Evolutionary conservation across 805 yeast genomes (phyloP).

Genomic region (Suhomyces vadensis): DNA sequence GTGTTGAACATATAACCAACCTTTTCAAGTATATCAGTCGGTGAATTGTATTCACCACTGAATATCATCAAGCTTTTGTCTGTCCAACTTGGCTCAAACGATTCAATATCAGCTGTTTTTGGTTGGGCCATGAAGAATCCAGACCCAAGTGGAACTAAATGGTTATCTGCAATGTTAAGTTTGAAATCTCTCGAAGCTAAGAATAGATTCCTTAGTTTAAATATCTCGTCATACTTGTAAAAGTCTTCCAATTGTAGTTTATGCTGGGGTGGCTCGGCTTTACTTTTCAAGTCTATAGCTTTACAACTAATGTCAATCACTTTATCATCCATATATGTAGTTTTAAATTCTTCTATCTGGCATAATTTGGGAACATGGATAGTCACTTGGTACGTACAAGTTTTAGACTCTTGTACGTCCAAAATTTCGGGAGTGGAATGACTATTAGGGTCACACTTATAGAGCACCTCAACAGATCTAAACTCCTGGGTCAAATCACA

Average conservation of each 20-base stretch:
- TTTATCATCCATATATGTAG: conserved; percentile 23
- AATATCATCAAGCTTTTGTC: conserved; percentile 25
- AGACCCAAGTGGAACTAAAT: conserved; percentile 27
- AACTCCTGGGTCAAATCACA: conserved; percentile 61
- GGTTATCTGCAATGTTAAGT: conserved; percentile 29
- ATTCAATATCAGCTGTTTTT: conserved; percentile 15
- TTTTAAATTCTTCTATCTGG: conserved; percentile 32
- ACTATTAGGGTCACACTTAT: conserved; percentile 58
- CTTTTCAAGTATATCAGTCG: conserved; percentile 17
- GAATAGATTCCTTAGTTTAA: neutral
- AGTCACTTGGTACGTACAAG: conserved; percentile 58
- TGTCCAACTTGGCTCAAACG: conserved; percentile 21
- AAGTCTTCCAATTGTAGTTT: conserved; percentile 15
- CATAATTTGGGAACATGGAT: conserved; percentile 56
- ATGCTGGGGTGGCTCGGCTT: neutral
- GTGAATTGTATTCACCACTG: conserved; percentile 17
- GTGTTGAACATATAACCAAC: conserved; percentile 23
- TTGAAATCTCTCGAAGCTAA: conserved; percentile 10
- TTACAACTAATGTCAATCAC: conserved; percentile 33
- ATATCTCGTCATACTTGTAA: conserved; percentile 11
- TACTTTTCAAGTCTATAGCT: conserved; percentile 13
- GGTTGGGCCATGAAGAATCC: conserved; percentile 32
- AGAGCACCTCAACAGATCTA: conserved; percentile 56
- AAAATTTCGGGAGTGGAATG: conserved; percentile 35
- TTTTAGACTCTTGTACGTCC: conserved; percentile 51